Evolutionary conservation across 2,329 filamentous ascomycete species (phyloP), one percentile per base, ranked within the genome.

Genomic region (Aureobasidium namibiae): DNA sequence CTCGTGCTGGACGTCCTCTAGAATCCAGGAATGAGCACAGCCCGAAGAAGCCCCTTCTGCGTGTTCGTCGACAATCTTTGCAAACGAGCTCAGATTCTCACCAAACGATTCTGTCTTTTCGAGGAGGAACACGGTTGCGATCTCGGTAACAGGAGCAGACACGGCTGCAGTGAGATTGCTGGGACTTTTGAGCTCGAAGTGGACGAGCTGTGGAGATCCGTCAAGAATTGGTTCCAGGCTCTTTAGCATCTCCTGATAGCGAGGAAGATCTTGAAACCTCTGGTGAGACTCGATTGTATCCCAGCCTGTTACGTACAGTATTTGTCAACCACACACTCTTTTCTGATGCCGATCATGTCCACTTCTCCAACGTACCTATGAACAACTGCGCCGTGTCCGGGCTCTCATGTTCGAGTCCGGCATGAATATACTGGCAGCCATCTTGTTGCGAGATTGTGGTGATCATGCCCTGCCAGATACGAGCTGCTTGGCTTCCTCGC

Each of bases 91-190:
- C 50, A 76, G 67, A 36, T 69, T 70, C 4, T 61, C 62, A 46
- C 70, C 64, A 29, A 76, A 62, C 18, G 69, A 68, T 11, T 71
- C 68, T 1, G 62, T 62, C 23, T 72, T 64, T 29, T 67, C 66
- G 0, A 73, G 66, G 61, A 81, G 78, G 62, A 76, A 74, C 31
- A 79, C 70, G 0, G 70, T 71, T 10, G 74, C 68, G 33, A 81
- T 67, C 65, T 83, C 81, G 1, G 80, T 81, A 2, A 80, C 70
- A 1, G 80, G 78, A 1, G 74, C 73, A 0, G 69, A 67, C 14
- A 72, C 63, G 16, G 69, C 64, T 26, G 61, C 58, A 9, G 39
- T 18, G 8, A 67, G 39, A 1, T 61, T 62, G 2, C 50, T 62
- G 2, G 63, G 41, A 2, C 67, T 63, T 38, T 65, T 33, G 44